Conservation (phyloP, 2,329 filamentous ascomycete genomes). For the Diaporthe capsici region DNA sequence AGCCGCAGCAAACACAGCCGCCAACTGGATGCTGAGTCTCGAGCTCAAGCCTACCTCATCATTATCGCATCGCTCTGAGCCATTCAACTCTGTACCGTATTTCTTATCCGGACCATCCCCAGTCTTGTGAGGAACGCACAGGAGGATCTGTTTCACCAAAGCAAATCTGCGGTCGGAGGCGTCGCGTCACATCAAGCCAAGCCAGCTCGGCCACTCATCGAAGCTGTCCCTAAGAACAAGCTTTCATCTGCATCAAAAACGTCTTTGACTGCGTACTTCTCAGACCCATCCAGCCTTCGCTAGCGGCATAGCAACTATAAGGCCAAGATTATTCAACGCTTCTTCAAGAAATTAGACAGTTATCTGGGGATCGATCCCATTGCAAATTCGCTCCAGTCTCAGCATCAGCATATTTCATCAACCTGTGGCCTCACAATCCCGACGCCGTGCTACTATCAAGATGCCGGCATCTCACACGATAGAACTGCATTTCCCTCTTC, state of each 20-base stretch:
- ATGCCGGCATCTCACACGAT: conserved; percentile 54
- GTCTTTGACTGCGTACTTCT: not conserved
- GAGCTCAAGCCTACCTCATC: not conserved
- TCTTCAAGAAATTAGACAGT: not conserved
- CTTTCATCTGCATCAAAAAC: not conserved
- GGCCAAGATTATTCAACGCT: not conserved
- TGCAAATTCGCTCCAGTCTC: not conserved
- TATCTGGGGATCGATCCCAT: not conserved
- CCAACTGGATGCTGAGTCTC: not conserved
- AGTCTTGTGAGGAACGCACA: not conserved
- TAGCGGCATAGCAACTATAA: not conserved
- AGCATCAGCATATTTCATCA: not conserved
- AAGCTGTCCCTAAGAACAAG: not conserved
- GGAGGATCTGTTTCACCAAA: not conserved
- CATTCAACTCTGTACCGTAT: not conserved
- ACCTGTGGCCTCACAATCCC: not conserved
- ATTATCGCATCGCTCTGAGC: not conserved
- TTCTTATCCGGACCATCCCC: not conserved
- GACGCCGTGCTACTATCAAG: conserved; percentile 25
- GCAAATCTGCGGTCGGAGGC: not conserved
- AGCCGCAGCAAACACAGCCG: conserved; percentile 28
- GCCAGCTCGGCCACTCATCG: not conserved
- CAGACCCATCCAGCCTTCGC: not conserved
- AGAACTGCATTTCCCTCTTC: conserved; percentile 59
- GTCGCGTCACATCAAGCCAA: conserved; percentile 1